phyloP scores from a whole-genome alignment of 2,329 filamentous ascomycete species.

The Helotiales sp. region DNA sequence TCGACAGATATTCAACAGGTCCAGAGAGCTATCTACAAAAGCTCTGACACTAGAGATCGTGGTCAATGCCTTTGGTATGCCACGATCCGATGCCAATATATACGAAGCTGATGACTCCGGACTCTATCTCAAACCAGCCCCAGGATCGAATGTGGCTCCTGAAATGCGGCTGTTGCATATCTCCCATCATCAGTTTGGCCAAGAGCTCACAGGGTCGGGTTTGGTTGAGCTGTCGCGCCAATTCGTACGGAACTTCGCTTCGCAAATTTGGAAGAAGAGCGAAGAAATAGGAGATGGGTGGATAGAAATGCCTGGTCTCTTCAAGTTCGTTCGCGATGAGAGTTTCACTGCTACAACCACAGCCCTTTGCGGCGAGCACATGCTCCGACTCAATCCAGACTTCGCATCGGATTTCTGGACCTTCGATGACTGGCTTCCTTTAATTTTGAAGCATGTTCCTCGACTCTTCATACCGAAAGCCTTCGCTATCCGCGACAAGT shows the following conservation, averaged over 20 bases:
- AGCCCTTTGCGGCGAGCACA: not conserved
- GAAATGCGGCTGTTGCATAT: not conserved
- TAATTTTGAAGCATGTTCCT: not conserved
- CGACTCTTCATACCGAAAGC: not conserved
- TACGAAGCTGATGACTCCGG: not conserved
- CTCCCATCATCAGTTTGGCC: not conserved
- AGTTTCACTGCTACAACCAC: not conserved
- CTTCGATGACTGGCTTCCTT: not conserved
- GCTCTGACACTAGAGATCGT: not conserved
- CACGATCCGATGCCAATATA: not conserved
- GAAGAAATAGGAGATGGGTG: not conserved
- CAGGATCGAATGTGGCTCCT: not conserved
- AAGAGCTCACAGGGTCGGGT: not conserved
- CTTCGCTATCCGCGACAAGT: not conserved
- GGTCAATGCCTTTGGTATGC: not conserved
- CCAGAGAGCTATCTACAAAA: not conserved
- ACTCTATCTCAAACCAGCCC: not conserved
- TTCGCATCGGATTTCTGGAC: not conserved
- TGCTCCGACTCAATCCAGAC: not conserved
- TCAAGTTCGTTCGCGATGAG: not conserved
- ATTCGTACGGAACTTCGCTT: not conserved
- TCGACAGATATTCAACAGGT: not conserved
- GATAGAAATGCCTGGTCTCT: not conserved
- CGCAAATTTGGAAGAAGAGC: not conserved
- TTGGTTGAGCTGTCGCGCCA: not conserved